Evolutionary conservation across 73 alveolate species (phyloP).

Genomic region (Durusdinium trenchii): DNA sequence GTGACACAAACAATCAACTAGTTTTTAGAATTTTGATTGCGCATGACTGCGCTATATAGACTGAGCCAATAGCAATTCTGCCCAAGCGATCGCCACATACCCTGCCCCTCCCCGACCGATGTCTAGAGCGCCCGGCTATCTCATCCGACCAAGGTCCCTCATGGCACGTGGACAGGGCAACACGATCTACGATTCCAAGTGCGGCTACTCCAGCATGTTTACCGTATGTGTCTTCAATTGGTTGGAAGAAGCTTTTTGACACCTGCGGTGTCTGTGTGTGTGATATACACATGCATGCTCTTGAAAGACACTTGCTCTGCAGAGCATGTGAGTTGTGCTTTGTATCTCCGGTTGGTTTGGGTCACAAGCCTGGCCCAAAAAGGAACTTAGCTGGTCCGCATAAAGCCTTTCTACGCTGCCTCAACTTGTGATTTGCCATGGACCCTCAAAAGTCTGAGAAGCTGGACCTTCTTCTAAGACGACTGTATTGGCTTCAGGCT

Average conservation of each 20-base stretch:
- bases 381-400: background rate
- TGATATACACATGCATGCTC: background rate
- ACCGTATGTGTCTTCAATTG: background rate
- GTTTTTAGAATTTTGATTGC: no score
- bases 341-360: background rate
- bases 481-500: background rate
- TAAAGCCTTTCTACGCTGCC: background rate
- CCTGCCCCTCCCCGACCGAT: no score
- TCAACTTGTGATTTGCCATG: background rate
- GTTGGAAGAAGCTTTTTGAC: background rate
- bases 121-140: no score
- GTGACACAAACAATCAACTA: background rate
- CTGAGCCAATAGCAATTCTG: background rate
- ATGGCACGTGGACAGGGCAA: background rate
- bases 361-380: background rate
- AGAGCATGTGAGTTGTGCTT: background rate
- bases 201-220: background rate
- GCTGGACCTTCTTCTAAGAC: background rate
- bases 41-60: background rate
- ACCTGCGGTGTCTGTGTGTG: no score
- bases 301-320: background rate
- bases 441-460: background rate
- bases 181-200: background rate
- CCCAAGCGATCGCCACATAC: background rate
- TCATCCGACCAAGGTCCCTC: background rate